Evolutionary conservation across 257 asterid species (phyloP).

Genomic region (Ajuga chamaepitys): DNA sequence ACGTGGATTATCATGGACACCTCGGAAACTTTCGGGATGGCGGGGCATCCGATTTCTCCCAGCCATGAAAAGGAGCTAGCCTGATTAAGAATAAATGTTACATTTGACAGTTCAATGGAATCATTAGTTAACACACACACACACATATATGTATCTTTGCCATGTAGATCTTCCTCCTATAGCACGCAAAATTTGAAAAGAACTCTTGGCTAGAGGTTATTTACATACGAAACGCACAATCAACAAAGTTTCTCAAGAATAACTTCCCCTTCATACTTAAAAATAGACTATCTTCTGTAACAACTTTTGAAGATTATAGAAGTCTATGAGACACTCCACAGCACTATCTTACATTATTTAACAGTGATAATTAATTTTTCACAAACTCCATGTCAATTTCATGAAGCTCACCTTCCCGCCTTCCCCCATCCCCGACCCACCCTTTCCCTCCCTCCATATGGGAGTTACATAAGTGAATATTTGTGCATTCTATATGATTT

Average conservation of each 20-base stretch:
- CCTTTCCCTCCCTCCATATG: no score
- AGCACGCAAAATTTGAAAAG: background rate
- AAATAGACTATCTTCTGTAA: background rate
- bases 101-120: background rate
- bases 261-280: background rate
- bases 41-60: conserved; percentile 68
- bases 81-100: background rate
- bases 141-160: no score
- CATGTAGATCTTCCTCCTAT: no score
- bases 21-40: conserved; percentile 41
- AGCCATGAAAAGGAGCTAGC: conserved; percentile 40
- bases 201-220: background rate
- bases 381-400: no score
- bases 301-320: background rate
- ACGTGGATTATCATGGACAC: conserved; percentile 49
- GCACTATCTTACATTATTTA: no score
- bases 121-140: background rate
- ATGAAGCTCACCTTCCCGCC: no score
- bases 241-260: background rate
- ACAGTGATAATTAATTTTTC: no score
- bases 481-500: no score
- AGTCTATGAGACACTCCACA: no score
- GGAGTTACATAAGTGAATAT: no score
- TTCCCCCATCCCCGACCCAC: no score
- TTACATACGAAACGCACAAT: background rate